phyloP scores from a whole-genome alignment of 2,329 filamentous ascomycete species.

The Neophaeococcomyces mojaviensis region DNA sequence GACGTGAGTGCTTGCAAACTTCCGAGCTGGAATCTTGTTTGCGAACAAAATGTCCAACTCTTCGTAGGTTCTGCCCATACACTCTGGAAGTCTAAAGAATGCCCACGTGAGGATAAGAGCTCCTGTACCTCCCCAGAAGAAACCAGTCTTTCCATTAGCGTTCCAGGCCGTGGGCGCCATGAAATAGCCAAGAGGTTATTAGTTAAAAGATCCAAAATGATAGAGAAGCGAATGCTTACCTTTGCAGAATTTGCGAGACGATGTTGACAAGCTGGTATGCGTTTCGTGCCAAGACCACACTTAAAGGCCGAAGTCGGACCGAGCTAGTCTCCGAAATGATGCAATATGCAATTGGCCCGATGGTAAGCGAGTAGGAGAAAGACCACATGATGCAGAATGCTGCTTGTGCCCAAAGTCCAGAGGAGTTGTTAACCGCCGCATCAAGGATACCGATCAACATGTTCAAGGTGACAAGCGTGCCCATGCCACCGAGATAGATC shows the following conservation, averaged over 20 bases:
- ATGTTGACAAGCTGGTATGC: constrained; percentile 43
- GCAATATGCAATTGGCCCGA: constrained; percentile 13
- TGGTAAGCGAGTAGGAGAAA: neutral
- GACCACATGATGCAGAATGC: neutral
- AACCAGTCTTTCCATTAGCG: constrained; percentile 31
- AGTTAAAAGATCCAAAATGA: constrained; percentile 34
- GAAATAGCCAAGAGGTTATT: constrained; percentile 27
- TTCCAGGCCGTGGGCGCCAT: constrained; percentile 32
- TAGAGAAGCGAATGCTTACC: constrained; percentile 23
- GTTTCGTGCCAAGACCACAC: constrained; percentile 43
- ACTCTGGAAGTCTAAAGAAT: constrained; percentile 24
- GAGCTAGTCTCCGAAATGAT: constrained; percentile 39
- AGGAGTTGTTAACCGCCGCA: constrained; percentile 21
- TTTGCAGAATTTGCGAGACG: constrained; percentile 27
- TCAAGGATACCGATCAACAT: constrained; percentile 23
- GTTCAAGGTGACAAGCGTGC: neutral
- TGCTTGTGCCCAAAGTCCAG: neutral
- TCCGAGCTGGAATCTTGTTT: constrained; percentile 18
- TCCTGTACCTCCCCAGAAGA: constrained; percentile 32
- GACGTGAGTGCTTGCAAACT: constrained; percentile 17
- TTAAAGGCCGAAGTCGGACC: constrained; percentile 18
- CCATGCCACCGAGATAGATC: constrained; percentile 30
- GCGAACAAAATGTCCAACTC: constrained; percentile 28
- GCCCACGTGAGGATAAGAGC: too few species aligned
- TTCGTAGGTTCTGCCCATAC: constrained; percentile 24